phyloP scores from a whole-genome alignment of 2,329 filamentous ascomycete genomes.

The Colletotrichum plurivorum region DNA sequence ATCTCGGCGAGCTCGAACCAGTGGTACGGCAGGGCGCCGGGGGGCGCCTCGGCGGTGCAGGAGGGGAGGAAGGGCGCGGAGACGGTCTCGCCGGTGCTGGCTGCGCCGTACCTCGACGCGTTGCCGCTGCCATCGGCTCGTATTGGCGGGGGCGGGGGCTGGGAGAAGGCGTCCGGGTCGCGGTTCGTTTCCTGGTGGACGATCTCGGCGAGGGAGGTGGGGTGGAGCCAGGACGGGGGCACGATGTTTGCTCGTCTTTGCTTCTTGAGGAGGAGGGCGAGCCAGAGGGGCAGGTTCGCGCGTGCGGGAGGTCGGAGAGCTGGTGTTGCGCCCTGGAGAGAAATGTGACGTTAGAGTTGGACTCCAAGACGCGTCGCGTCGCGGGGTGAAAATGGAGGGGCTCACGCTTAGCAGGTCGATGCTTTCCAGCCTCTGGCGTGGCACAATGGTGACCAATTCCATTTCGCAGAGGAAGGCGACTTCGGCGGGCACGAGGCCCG shows the following conservation, averaged over 20 bases:
- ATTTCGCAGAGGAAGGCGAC: constrained; percentile 97
- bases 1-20: constrained; percentile 94
- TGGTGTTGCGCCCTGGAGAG: constrained; percentile 79
- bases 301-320: constrained; percentile 85
- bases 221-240: constrained; percentile 89
- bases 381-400: constrained; percentile 14
- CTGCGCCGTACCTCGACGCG: constrained; percentile 51
- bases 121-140: constrained; percentile 63
- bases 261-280: constrained; percentile 93
- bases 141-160: constrained; percentile 77
- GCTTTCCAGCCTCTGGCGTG: constrained; percentile 88
- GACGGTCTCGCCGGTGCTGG: constrained; percentile 49
- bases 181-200: constrained; percentile 85
- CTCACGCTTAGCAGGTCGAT: constrained; percentile 89
- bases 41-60: constrained; percentile 77
- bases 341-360: constrained; percentile 8
- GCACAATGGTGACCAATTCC: constrained; percentile 94
- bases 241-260: constrained; percentile 95
- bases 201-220: constrained; percentile 81
- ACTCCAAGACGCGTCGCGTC: constrained; percentile 24
- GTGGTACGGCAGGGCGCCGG: constrained; percentile 87
- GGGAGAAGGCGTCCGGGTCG: constrained; percentile 80
- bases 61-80: constrained; percentile 85
- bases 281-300: constrained; percentile 88
- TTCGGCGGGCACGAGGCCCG: constrained; percentile 83